Base-by-base conservation (phyloP, 352 stramenopile genomes). In the Globisporangium echinulatum region DNA sequence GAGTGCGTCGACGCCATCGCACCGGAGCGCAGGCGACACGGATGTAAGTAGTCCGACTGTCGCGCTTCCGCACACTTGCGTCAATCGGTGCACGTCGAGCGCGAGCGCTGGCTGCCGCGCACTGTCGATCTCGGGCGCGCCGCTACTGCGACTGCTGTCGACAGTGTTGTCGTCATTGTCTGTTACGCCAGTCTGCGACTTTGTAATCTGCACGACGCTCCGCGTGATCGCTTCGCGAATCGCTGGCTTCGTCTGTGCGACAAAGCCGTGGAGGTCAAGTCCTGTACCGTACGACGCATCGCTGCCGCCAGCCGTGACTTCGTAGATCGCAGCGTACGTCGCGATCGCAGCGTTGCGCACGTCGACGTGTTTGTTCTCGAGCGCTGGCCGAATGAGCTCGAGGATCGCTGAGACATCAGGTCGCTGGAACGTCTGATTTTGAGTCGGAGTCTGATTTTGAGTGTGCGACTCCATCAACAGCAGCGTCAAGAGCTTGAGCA, bases 311-410 rank as follows among this genome's bases (percentile, higher is more conserved):
- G 85, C 85, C 3, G 76, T 87, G 37, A 78, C 70, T 57, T 93
- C 81, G 56, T 90, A 93, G 10, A 93, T 85, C 1, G 72, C 75
- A 0, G 70, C 68, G 54, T 92, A 93, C 7, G 77, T 81, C 0
- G 74, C 66, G 14, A 90, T 85, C 0, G 84, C 84, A 0, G 70
- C 82, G 39, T 84, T 93, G 1, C 82, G 78, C 1, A 93, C 76
- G 33, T 93, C 84, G 5, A 93, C 82, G 55, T 93, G 84, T 42
- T 93, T 93, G 71, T 90, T 91, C 38, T 90, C 84, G 25, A 93
- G 71, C 2, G 78, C 79, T 0, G 72, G 70, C 0, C 69, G 61
- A 15, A 92, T 74, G 11, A 89, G 59, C 3, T 55, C 38, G 14
- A 90, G 53, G 19, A 93, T 77, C 15, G 74, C 44, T 1, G 52